Base-by-base conservation (phyloP, 176 grass and related monocot genomes). In the Aegilops bicornis region DNA sequence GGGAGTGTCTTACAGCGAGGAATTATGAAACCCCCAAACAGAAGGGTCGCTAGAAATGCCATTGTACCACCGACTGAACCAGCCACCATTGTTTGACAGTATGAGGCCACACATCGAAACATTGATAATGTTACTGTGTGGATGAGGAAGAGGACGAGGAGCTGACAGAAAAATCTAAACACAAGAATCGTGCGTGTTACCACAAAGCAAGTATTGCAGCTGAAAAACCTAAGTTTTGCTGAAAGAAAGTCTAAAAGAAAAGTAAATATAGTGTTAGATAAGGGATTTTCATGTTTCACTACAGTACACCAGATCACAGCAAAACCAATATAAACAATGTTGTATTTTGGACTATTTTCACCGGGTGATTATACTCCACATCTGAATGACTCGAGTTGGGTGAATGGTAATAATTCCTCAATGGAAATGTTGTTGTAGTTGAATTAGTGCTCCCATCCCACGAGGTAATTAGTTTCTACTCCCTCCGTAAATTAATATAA, bases 1-100 rank as follows among this genome's bases (percentile, higher is more conserved):
- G 31, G 24, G 4, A 79, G 19, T 62, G 19, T n/a, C 90, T 91
- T 94, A 94, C 95, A 5, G 3, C 52, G 73, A 80, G 95, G 92
- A 79, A 97, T 89, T 88, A 97, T 19, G 77, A 97, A 94, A 60
- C 95, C 95, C 9, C 95, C 92, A 39, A 94, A 92, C 60, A 94
- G 58, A 66, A 97, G 66, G n/a, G 88, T 42, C 30, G 89, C 4
- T 64, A 89, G 30, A 23, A 87, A 63, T 61, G 59, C 10, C 69
- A 86, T 20, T 24, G 62, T 86, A 73, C 81, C 90, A 75, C 73
- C 45, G 10, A 94, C 30, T 56, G 86, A 54, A 77, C 92, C 75
- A 45, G 39, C 60, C 52, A 90, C 90, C 27, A 80, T 75, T 45
- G 88, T 94, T 91, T 94, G 90, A 56, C 56, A 89, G 5, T 86